A percentile compares a stretch with the other conserved stretches of the same genome.
Conservation (phyloP, 2,329 filamentous ascomycete species). For the Cladophialophora yegresii region DNA sequence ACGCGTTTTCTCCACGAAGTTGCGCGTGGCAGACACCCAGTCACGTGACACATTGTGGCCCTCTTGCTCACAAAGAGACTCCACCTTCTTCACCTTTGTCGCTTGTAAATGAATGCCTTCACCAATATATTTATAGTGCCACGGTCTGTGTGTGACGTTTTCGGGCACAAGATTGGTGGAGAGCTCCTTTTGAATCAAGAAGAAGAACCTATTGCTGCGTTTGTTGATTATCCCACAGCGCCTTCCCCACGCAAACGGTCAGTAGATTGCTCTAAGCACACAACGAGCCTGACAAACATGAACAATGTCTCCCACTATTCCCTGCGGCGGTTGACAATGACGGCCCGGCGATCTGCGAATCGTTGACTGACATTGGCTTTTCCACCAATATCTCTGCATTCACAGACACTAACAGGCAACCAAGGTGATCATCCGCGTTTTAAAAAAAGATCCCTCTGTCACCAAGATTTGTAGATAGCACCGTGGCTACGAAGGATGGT, state of each 20-base stretch:
- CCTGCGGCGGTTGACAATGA: background rate
- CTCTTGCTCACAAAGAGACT: background rate
- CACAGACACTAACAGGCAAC: background rate
- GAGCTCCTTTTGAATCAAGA: background rate
- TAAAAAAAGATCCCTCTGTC: background rate
- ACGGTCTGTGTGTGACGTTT: background rate
- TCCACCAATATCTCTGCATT: background rate
- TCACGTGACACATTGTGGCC: background rate
- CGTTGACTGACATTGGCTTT: background rate
- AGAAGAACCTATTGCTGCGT: background rate
- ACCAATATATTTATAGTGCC: background rate
- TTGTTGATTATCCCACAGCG: background rate
- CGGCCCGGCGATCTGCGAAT: too few relatives aligned
- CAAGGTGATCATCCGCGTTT: background rate
- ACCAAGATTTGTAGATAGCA: background rate
- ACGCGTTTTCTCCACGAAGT: background rate
- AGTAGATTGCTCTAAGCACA: background rate
- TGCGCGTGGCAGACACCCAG: background rate
- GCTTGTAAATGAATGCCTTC: too few relatives aligned
- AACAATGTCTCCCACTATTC: background rate
- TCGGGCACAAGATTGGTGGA: background rate
- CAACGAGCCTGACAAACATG: background rate
- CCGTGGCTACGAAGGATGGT: background rate
- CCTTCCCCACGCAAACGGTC: too few relatives aligned
- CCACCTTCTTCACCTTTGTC: background rate